A percentile compares a stretch with the other conserved stretches of the same genome.
Conservation (phyloP, 2,329 filamentous ascomycete species). For the Ampelomyces quisqualis region DNA sequence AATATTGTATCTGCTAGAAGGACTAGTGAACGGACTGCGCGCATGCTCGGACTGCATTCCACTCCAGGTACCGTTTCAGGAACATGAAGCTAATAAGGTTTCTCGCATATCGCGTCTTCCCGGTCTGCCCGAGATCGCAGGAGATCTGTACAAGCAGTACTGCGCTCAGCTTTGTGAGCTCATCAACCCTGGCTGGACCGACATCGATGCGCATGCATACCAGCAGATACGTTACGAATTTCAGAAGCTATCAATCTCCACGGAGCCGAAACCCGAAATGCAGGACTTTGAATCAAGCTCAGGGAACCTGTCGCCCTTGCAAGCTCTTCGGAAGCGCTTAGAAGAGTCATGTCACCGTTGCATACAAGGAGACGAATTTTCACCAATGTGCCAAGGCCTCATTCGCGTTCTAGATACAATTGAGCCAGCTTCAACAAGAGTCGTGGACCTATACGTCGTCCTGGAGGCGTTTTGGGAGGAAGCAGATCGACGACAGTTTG, state of each 20-base stretch:
- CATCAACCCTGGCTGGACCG: conserved; percentile 1
- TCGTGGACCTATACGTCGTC: conserved; percentile 20
- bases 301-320: conserved; percentile 12
- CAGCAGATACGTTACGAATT: conserved; percentile 14
- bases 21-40: conserved; percentile 41
- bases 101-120: conserved; percentile 40
- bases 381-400: conserved; percentile 29
- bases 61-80: neutral
- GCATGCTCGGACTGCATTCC: neutral
- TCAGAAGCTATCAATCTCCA: conserved; percentile 7
- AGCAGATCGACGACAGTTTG: conserved; percentile 51
- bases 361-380: conserved; percentile 36
- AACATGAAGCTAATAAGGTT: conserved; percentile 36
- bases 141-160: conserved; percentile 41
- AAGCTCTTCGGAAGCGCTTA: conserved; percentile 27
- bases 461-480: conserved; percentile 50
- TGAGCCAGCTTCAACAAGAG: conserved; percentile 3
- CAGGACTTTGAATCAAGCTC: neutral
- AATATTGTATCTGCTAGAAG: conserved; percentile 47
- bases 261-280: neutral
- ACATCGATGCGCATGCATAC: conserved; percentile 20
- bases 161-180: conserved; percentile 29
- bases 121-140: conserved; percentile 47
- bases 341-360: conserved; percentile 27
- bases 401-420: conserved; percentile 20